Percentiles rank a stretch among this genome's conserved stretches.
phyloP scores from a whole-genome alignment of 2,329 filamentous ascomycete species.

The Achaetomium macrosporum region DNA sequence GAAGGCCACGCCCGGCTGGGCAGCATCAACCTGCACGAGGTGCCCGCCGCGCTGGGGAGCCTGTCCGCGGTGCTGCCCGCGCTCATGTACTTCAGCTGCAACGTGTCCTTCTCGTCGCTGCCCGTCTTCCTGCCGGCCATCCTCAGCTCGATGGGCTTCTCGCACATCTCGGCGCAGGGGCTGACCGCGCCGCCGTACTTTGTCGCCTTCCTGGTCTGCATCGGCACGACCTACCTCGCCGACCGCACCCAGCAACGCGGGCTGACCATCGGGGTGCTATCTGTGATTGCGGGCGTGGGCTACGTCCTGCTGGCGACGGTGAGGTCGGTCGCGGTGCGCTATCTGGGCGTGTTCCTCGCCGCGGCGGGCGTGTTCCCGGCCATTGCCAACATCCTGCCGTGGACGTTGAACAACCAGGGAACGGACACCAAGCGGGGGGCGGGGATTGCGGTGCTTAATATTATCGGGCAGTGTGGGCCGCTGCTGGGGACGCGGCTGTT shows the following conservation, averaged over 20 bases:
- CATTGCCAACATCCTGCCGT: conserved; percentile 64
- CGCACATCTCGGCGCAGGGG: conserved; percentile 61
- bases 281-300: conserved; percentile 52
- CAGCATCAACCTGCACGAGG: conserved; percentile 40
- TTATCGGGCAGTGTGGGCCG: conserved; percentile 58
- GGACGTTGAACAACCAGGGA: conserved; percentile 66
- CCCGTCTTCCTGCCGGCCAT: conserved; percentile 61
- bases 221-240: conserved; percentile 57
- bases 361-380: conserved; percentile 52
- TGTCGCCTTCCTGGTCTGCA: conserved; percentile 57
- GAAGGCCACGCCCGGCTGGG: conserved; percentile 43
- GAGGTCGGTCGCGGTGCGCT: conserved; percentile 37
- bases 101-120: conserved; percentile 60
- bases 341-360: conserved; percentile 43
- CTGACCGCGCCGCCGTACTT: conserved; percentile 68
- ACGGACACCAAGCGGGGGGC: conserved; percentile 59
- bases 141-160: conserved; percentile 60
- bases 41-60: conserved; percentile 41
- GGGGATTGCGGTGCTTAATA: conserved; percentile 56
- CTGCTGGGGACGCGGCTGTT: conserved; percentile 60
- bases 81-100: conserved; percentile 54
- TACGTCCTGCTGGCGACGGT: conserved; percentile 60
- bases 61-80: conserved; percentile 46
- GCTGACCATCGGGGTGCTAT: conserved; percentile 50
- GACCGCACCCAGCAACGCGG: conserved; percentile 61